Evolutionary conservation across 495 filamentous ascomycete species (phyloP), one percentile per base, ranked within the genome.

Genomic region (Penicillium longicatenatum): DNA sequence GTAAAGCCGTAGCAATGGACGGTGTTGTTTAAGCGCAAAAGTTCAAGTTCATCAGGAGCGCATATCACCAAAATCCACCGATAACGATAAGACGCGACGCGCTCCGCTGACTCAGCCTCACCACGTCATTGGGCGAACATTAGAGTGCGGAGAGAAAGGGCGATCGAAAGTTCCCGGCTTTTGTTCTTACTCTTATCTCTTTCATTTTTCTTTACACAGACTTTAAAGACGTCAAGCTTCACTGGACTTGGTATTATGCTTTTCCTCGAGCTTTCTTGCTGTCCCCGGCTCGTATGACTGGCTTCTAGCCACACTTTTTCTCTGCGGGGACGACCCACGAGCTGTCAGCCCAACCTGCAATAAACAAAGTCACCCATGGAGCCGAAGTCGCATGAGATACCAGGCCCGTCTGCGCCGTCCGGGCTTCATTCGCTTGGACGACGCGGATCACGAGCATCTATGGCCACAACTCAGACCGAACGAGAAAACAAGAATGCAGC

Each of bases 401-500:
- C 66, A 39, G 79, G 77, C 60, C 77, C 75, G 33, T 76, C 79
- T 33, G 63, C 69, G 39, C 80, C 78, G 42, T 71, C 78, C 7
- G 66, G 72, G 39, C 73, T 77, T 47, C 65, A 76, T 45, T 76
- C 76, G 4, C 71, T 77, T 17, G 74, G 75, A 19, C 71, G 71
- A 45, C 78, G 76, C 42, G 86, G 82, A 17, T 93, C 91, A 4
- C 65, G 88, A 17, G 74, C 79, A 33, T 93, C 90, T 19, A 58
- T 85, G 14, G 83, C 85, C 2, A 58, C 64, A 16, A 82, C 83
- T 6, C 78, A 80, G 21, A 72, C 87, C 52, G 89, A 92, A 68
- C 86, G 82, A 66, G 88, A 90, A 52, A 83, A 84, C 16, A 80
- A 92, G 19, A 81, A 88, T 19, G 82, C 90, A 53, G 80, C 88